These are phyloP conservation scores for Carpinus fangiana DNA, from an alignment of 306 rosid genomes.

Conservation along the genomic window DNA sequence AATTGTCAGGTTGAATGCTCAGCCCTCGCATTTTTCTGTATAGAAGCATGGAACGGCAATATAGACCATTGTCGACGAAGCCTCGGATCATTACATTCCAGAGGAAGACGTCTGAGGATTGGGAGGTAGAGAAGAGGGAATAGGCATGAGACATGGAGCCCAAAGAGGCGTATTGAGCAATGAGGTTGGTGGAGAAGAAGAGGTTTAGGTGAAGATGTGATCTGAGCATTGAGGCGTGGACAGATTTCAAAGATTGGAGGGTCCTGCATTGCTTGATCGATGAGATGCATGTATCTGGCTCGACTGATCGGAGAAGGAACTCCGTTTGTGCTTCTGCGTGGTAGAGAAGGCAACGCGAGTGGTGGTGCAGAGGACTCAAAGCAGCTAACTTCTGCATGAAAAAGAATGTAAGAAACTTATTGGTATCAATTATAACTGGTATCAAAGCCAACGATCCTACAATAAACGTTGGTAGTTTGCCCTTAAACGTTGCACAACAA, in stretches of 20 bases:
- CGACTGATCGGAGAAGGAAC: slow-evolving; percentile 6
- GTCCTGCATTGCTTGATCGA: slow-evolving; percentile 31
- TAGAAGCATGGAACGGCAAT: slow-evolving; percentile 24
- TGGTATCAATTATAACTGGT: no score
- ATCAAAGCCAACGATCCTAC: no score
- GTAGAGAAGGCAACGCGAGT: not conserved
- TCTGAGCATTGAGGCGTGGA: slow-evolving; percentile 38
- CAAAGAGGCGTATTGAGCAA: slow-evolving; percentile 36
- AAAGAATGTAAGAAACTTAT: not conserved
- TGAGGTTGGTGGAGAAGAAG: slow-evolving; percentile 47
- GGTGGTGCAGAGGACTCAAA: not conserved
- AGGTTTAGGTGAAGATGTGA: slow-evolving; percentile 37
- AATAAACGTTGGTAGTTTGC: no score
- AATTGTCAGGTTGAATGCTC: slow-evolving; percentile 33
- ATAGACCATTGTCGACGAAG: slow-evolving; percentile 35
- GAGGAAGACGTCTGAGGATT: slow-evolving; percentile 28
- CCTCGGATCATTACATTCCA: slow-evolving; percentile 51
- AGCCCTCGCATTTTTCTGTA: slow-evolving; percentile 33
- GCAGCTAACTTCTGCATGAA: not conserved
- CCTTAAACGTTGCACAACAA: not conserved
- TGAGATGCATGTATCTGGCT: slow-evolving; percentile 22
- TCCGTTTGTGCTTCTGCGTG: not conserved
- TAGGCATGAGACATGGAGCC: slow-evolving; percentile 40
- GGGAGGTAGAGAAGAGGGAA: slow-evolving; percentile 33
- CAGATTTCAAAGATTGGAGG: slow-evolving; percentile 33